Percentiles rank a stretch among this genome's conserved stretches.
Conservation (phyloP, 228 moss, liverwort and hornwort species). For the Sphagnum magellanicum region DNA sequence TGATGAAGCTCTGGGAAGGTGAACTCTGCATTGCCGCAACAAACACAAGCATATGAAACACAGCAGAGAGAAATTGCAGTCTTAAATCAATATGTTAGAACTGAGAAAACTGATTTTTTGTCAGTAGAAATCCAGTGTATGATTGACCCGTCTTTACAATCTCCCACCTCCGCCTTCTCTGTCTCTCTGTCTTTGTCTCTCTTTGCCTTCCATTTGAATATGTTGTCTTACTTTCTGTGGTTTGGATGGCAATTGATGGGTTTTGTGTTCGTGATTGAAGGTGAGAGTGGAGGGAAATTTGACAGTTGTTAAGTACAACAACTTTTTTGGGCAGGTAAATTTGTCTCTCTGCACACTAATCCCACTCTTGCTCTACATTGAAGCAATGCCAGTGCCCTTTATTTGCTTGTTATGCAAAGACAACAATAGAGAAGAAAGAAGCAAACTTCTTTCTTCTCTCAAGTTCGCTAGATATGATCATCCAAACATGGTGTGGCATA, state of each 20-base stretch:
- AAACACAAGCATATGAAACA: too few species aligned
- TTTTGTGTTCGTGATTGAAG: slow-evolving; percentile 5
- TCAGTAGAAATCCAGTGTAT: not conserved
- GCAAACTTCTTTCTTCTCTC: not conserved
- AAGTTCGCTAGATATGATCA: not conserved
- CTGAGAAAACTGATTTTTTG: not conserved
- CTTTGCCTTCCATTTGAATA: too few species aligned
- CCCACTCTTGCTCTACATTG: not conserved
- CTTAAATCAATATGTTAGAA: not conserved
- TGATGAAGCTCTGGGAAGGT: too few species aligned
- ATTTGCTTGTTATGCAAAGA: not conserved
- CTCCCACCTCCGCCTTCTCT: not conserved
- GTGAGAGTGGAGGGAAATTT: slow-evolving; percentile 21
- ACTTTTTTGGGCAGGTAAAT: slow-evolving; percentile 32
- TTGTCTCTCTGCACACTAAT: not conserved
- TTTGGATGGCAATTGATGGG: not conserved
- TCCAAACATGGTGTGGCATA: not conserved
- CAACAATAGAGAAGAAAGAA: not conserved
- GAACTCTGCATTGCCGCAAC: too few species aligned
- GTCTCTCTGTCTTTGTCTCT: not conserved
- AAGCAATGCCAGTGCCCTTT: not conserved
- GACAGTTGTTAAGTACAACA: slow-evolving; percentile 25
- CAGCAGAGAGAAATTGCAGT: too few species aligned
- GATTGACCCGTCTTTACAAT: not conserved
- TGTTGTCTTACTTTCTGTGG: not conserved